These are phyloP conservation scores for Verticillium nubilum DNA, from an alignment of 2,329 filamentous ascomycete genomes.

Conservation along the genomic window DNA sequence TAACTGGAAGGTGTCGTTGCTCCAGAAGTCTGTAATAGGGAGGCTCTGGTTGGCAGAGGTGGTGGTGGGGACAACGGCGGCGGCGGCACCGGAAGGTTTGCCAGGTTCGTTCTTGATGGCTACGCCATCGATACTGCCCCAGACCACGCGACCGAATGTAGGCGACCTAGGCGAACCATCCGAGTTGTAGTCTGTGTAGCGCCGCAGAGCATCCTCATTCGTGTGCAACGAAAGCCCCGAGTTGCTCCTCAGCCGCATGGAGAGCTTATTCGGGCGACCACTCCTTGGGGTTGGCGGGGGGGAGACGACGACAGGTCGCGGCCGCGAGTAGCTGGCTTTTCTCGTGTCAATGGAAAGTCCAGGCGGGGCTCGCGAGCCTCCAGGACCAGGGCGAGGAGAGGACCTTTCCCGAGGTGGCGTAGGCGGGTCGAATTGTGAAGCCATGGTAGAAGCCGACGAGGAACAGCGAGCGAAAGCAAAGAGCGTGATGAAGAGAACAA, in stretches of 20 bases:
- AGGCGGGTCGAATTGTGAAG: neutral
- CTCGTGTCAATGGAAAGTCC: neutral
- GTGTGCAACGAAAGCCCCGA: constrained; percentile 40
- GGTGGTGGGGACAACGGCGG: constrained; percentile 5
- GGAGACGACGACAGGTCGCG: constrained; percentile 11
- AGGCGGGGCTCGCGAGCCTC: neutral
- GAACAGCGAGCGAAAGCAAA: neutral
- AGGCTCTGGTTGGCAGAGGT: constrained; percentile 1
- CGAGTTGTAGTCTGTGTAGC: constrained; percentile 39
- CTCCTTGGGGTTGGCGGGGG: constrained; percentile 17
- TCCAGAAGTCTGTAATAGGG: constrained; percentile 40
- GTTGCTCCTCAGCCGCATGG: constrained; percentile 33
- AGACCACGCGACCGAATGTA: constrained; percentile 8
- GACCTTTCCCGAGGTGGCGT: neutral
- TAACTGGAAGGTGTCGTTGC: constrained; percentile 42
- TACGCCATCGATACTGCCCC: constrained; percentile 14
- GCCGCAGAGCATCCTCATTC: constrained; percentile 36
- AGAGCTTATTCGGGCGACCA: constrained; percentile 14
- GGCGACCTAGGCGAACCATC: constrained; percentile 27
- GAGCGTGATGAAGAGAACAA: neutral
- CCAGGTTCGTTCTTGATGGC: constrained; percentile 2
- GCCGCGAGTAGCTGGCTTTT: neutral
- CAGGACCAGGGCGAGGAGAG: neutral
- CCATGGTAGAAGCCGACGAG: neutral
- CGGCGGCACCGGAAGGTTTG: neutral